phyloP scores from a whole-genome alignment of 2,329 filamentous ascomycete genomes.

The Ophiostoma himal-ulmi region DNA sequence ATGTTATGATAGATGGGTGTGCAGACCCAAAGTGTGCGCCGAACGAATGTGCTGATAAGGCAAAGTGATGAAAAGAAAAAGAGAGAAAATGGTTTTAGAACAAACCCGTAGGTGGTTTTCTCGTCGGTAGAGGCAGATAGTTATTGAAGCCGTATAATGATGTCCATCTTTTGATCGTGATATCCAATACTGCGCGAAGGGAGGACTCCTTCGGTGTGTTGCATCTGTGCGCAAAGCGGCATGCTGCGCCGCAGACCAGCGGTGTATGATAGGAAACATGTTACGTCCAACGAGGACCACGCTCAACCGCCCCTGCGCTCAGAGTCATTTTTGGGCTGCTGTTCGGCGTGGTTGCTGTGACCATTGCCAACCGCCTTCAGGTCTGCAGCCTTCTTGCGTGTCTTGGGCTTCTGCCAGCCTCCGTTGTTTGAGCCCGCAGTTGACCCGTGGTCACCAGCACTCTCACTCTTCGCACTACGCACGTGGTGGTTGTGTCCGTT shows the following conservation, averaged over 20 bases:
- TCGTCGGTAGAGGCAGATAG: neutral
- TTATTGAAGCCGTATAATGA: neutral
- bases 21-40: conserved; percentile 2
- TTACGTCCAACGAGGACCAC: neutral
- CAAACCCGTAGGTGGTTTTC: neutral
- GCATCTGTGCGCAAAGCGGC: neutral
- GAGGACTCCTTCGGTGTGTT: neutral
- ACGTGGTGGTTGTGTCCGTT: conserved; percentile 42
- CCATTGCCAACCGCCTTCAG: conserved; percentile 43
- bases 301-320: conserved; percentile 59
- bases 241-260: neutral
- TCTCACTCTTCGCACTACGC: conserved; percentile 15
- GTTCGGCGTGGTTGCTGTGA: conserved; percentile 42
- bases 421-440: conserved; percentile 17
- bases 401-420: conserved; percentile 57
- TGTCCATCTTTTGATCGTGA: neutral
- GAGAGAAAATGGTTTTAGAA: neutral
- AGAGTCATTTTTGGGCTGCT: conserved; percentile 51
- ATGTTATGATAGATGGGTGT: neutral
- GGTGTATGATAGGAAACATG: neutral
- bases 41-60: neutral
- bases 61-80: neutral
- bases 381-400: conserved; percentile 47
- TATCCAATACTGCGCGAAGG: neutral
- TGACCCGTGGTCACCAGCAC: neutral